A percentile compares a stretch with the other conserved stretches of the same genome.
Evolutionary conservation across 148 eudicot genomes (phyloP).

Genomic region (Mesembryanthemum crystallinum): DNA sequence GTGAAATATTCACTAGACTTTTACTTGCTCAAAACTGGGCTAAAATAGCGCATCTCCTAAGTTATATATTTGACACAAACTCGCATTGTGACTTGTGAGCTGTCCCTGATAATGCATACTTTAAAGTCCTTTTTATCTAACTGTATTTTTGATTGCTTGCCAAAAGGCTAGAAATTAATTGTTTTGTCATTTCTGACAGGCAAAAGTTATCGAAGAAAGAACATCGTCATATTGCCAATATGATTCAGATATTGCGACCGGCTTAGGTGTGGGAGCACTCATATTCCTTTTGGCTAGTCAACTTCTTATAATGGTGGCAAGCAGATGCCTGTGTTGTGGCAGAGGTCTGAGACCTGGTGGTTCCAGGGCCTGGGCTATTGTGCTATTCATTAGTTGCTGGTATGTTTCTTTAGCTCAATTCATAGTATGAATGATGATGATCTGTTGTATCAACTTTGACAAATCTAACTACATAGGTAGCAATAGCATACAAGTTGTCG

Average conservation of each 20-base stretch:
- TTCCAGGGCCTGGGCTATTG: slow-evolving; percentile 63
- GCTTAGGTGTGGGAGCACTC: slow-evolving; percentile 63
- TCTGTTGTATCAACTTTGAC: not conserved
- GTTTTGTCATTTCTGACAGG: slow-evolving; percentile 40
- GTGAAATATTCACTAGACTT: too few relatives aligned
- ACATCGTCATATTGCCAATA: slow-evolving; percentile 50
- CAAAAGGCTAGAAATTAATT: not conserved
- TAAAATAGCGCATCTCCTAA: too few relatives aligned
- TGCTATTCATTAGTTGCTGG: slow-evolving; percentile 81
- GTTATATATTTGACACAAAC: too few relatives aligned
- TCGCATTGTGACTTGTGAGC: not conserved
- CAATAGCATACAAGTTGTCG: too few relatives aligned
- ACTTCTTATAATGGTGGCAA: slow-evolving; percentile 61
- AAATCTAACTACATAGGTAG: not conserved
- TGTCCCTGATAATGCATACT: not conserved
- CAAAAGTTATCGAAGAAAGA: slow-evolving; percentile 7
- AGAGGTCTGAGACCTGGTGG: slow-evolving; percentile 75
- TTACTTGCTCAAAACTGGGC: too few relatives aligned
- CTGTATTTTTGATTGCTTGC: not conserved
- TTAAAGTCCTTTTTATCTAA: not conserved
- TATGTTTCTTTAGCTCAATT: slow-evolving; percentile 25
- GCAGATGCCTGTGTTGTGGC: slow-evolving; percentile 87
- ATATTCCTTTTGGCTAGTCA: slow-evolving; percentile 70
- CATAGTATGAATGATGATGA: not conserved
- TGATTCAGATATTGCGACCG: slow-evolving; percentile 62